A percentile compares a stretch with the other conserved stretches of the same genome.
phyloP scores from a whole-genome alignment of 1,284 basidiomycete genomes.

The Cerrena zonata region DNA sequence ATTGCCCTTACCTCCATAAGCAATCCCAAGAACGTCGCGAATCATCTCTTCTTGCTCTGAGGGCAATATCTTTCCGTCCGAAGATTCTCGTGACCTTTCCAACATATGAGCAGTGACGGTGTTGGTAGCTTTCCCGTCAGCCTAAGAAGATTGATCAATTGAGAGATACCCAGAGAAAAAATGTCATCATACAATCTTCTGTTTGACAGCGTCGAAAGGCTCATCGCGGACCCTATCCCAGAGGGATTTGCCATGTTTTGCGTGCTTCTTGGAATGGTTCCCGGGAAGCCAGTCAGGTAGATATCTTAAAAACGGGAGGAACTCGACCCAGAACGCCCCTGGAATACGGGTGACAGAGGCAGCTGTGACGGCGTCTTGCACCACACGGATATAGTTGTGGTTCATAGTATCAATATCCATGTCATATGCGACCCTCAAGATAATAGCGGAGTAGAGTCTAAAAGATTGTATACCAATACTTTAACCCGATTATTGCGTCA shows the following conservation, averaged over 20 bases:
- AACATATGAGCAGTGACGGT: conserved; percentile 10
- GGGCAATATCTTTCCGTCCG: conserved; percentile 6
- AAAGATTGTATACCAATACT: not conserved
- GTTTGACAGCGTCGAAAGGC: conserved; percentile 21
- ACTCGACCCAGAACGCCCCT: conserved; percentile 14
- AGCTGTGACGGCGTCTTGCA: conserved; percentile 10
- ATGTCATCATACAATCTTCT: conserved; percentile 18
- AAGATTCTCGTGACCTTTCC: not conserved
- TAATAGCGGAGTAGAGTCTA: conserved; percentile 12
- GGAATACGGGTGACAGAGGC: conserved; percentile 10
- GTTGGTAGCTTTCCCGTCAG: conserved; percentile 10
- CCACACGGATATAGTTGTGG: conserved; percentile 12
- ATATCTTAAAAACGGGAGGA: conserved; percentile 15
- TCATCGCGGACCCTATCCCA: conserved; percentile 1
- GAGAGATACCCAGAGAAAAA: not conserved
- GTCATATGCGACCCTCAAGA: conserved; percentile 17
- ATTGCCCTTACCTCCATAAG: not conserved
- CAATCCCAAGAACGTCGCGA: not conserved
- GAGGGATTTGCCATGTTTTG: conserved; percentile 10
- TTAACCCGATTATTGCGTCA: not conserved
- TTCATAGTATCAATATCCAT: conserved; percentile 7
- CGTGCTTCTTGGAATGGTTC: not conserved
- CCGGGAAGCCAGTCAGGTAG: conserved; percentile 24
- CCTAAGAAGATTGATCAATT: conserved; percentile 8
- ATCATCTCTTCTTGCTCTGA: conserved; percentile 14